Base-by-base conservation (phyloP, 306 rosid genomes). In the Cicer bijugum region DNA sequence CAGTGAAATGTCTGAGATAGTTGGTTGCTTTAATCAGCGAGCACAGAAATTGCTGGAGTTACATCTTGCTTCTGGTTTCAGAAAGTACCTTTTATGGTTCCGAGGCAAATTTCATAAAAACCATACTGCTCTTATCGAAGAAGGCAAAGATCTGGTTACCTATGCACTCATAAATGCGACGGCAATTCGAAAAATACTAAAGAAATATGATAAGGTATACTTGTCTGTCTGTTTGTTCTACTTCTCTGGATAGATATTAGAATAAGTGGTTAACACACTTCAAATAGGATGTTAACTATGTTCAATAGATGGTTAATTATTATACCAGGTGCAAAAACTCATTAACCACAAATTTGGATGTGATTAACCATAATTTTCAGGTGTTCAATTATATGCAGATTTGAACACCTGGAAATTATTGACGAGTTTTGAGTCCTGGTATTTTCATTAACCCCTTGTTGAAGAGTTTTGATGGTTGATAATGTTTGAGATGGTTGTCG, bases 171-270 rank as follows among this genome's bases (percentile, higher is more conserved):
- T 94, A 53, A 94, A 94, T 7, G 91, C 96, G 63, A 64, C 82
- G 75, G 99, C 99, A 7, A 77, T 94, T 46, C 81, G 96, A 35
- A 94, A 94, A 77, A 94, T 94, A 48, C 88, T 94, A 0, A 94
- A 94, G 85, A 94, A 94, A 82, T 94, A 94, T 62, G 98, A 94
- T 33, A 91, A 94, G 96, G 98, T 93, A 62, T 42, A 10, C 11
- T 15, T 15, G 61, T 1, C 57, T 79, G 6, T 28, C 35, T 28
- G 35, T 4, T 14, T 19, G 12, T 35, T 42, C 7, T 55, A 43
- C 44, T 66, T 72, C 40, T 28, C 17, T 17, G 8, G 9, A 69
- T 56, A 23, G 14, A 35, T 70, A 9, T 44, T 55, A 28, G 35
- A 28, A 28, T 28, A 28, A 28, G 35, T 28, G 35, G 35, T 28